Conservation (phyloP, 169 alveolate species). For the Theileria equi region DNA sequence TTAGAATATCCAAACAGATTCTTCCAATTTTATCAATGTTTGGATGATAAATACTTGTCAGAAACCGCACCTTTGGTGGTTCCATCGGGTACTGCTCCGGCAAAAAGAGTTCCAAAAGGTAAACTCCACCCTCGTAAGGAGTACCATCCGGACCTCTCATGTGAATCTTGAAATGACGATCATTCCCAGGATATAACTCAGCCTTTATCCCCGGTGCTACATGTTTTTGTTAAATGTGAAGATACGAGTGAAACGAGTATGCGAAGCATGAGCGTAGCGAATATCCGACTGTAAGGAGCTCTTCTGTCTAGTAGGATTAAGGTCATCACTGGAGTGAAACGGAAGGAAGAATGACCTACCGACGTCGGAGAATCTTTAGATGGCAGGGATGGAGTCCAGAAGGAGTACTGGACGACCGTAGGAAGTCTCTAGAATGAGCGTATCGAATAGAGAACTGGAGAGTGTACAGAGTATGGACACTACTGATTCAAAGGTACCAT, state of each 20-base stretch:
- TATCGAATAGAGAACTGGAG: too few relatives aligned
- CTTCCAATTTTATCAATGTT: constrained; percentile 97
- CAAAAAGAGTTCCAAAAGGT: constrained; percentile 91
- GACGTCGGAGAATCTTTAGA: too few relatives aligned
- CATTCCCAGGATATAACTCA: constrained; percentile 89
- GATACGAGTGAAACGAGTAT: background rate
- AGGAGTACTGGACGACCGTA: too few relatives aligned
- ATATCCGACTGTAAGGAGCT: background rate
- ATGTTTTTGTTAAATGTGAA: background rate
- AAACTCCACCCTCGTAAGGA: constrained; percentile 97
- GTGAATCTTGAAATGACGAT: constrained; percentile 91
- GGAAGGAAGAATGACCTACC: too few relatives aligned
- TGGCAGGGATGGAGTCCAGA: too few relatives aligned
- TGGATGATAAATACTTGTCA: constrained; percentile 97
- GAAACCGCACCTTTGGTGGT: constrained; percentile 96
- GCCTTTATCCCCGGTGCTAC: constrained; percentile 94
- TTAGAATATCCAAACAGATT: constrained; percentile 96
- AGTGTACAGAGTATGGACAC: too few relatives aligned
- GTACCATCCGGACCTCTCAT: constrained; percentile 96
- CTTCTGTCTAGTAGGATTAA: too few relatives aligned
- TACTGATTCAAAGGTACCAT: too few relatives aligned
- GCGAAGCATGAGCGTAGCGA: background rate
- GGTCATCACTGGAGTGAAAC: too few relatives aligned
- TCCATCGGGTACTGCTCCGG: constrained; percentile 99
- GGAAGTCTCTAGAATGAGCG: too few relatives aligned